Evolutionary conservation across 129 eudicot species (phyloP).

Genomic region (Tagetes patula): DNA sequence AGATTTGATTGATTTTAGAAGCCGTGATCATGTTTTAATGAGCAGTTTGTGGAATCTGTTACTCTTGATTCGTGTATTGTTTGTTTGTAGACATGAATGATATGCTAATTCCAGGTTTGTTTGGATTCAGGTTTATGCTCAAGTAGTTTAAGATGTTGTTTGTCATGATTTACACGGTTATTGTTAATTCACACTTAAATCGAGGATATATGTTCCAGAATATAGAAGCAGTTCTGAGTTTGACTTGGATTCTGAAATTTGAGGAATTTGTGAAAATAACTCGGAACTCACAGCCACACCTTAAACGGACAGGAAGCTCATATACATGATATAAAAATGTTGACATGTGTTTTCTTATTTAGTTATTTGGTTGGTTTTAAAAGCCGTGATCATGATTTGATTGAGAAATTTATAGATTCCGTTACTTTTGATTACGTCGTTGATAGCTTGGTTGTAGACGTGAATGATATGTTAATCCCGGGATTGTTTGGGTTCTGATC

Average conservation of each 20-base stretch:
- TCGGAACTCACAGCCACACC: not conserved
- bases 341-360: too few relatives aligned
- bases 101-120: not conserved
- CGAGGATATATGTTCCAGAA: not conserved
- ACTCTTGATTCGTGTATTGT: not conserved
- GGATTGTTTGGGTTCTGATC: too few relatives aligned
- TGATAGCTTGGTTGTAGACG: too few relatives aligned
- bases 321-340: too few relatives aligned
- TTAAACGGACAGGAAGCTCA: not conserved
- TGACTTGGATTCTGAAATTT: constrained; percentile 17
- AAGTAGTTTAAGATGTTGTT: not conserved
- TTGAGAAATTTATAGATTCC: too few relatives aligned
- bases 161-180: not conserved
- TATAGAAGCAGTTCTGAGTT: not conserved
- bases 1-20: constrained; percentile 3
- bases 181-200: not conserved
- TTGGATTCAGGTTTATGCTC: constrained; percentile 2
- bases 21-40: constrained; percentile 6
- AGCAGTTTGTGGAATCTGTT: not conserved
- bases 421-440: too few relatives aligned
- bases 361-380: too few relatives aligned
- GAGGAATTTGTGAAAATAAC: constrained; percentile 8
- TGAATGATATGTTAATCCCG: too few relatives aligned
- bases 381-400: too few relatives aligned
- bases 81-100: not conserved